A percentile compares a stretch with the other conserved stretches of the same genome.
phyloP scores from a whole-genome alignment of 306 rosid genomes.

The Malus asiatica region DNA sequence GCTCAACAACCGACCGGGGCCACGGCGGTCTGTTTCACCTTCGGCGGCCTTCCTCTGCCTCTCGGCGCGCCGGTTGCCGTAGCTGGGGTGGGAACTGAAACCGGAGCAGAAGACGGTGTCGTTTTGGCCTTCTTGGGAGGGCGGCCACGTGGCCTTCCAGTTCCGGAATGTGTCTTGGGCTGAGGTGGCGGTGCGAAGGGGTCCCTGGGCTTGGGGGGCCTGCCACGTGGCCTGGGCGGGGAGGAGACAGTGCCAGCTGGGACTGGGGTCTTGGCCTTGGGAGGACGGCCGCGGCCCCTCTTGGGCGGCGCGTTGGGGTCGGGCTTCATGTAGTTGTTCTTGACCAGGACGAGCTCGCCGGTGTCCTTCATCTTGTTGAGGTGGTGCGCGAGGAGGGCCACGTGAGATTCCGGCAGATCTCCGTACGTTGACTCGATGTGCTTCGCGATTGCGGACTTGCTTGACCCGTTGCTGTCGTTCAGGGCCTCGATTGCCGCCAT shows the following conservation, averaged over 20 bases:
- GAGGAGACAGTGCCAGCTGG: conserved; percentile 8
- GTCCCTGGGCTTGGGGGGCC: conserved; percentile 45
- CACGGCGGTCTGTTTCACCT: conserved; percentile 39
- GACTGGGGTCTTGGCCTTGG: conserved; percentile 29
- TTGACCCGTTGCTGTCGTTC: conserved; percentile 28
- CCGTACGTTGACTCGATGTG: conserved; percentile 36
- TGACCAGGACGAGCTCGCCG: conserved; percentile 33
- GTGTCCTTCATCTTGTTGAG: conserved; percentile 32
- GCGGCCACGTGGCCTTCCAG: conserved; percentile 57
- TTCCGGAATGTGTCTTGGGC: conserved; percentile 19
- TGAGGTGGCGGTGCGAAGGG: conserved; percentile 33
- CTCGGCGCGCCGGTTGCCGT: conserved; percentile 24
- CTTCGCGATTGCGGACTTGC: conserved; percentile 37
- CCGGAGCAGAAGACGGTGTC: background rate
- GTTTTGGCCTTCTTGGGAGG: conserved; percentile 46
- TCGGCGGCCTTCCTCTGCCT: conserved; percentile 57
- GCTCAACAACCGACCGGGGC: conserved; percentile 40
- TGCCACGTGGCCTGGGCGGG: conserved; percentile 41
- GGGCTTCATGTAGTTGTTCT: conserved; percentile 47
- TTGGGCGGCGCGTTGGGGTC: conserved; percentile 44
- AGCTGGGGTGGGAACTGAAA: background rate
- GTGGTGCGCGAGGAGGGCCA: conserved; percentile 30
- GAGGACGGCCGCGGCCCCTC: conserved; percentile 52
- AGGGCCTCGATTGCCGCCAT: conserved; percentile 41
- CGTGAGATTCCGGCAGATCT: conserved; percentile 32